A percentile compares a stretch with the other conserved stretches of the same genome.
Conservation (phyloP, 805 yeast genomes). For the Komagataella pastoris region DNA sequence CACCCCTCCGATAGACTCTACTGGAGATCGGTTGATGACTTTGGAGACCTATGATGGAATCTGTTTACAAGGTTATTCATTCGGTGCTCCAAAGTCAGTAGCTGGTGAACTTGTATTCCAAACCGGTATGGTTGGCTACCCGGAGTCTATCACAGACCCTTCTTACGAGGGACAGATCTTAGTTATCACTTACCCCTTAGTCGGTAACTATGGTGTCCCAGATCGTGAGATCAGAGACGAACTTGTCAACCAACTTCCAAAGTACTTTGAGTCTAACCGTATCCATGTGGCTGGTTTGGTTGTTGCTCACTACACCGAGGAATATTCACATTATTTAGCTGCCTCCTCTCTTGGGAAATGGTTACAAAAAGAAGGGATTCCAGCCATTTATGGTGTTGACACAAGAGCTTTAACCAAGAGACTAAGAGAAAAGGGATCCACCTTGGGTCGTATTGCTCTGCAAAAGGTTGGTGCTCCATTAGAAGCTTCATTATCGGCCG, state of each 20-base stretch:
- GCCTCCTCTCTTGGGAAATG: slow-evolving; percentile 84
- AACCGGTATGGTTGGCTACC: slow-evolving; percentile 99
- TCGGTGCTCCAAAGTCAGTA: slow-evolving; percentile 79
- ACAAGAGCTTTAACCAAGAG: slow-evolving; percentile 90
- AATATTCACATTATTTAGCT: slow-evolving; percentile 90
- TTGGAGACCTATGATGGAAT: slow-evolving; percentile 82
- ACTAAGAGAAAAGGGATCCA: slow-evolving; percentile 86
- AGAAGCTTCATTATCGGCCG: slow-evolving; percentile 19
- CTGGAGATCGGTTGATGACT: slow-evolving; percentile 73
- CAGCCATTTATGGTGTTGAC: slow-evolving; percentile 96
- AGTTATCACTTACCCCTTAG: slow-evolving; percentile 92
- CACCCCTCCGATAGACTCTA: slow-evolving; percentile 78
- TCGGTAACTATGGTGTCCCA: slow-evolving; percentile 99
- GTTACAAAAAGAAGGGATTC: slow-evolving; percentile 84
- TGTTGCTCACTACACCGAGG: slow-evolving; percentile 93
- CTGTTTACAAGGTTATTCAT: slow-evolving; percentile 87
- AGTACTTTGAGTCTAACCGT: slow-evolving; percentile 82
- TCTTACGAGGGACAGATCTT: slow-evolving; percentile 96
- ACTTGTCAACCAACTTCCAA: slow-evolving; percentile 63
- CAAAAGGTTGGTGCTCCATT: slow-evolving; percentile 27
- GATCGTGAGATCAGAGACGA: slow-evolving; percentile 71
- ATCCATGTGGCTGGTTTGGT: slow-evolving; percentile 96
- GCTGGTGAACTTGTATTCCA: slow-evolving; percentile 99
- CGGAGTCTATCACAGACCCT: slow-evolving; percentile 96
- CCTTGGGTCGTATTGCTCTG: slow-evolving; percentile 76